Evolutionary conservation across 305 asterid genomes (phyloP), one percentile per base, ranked within the genome.

Genomic region (Vinca major): DNA sequence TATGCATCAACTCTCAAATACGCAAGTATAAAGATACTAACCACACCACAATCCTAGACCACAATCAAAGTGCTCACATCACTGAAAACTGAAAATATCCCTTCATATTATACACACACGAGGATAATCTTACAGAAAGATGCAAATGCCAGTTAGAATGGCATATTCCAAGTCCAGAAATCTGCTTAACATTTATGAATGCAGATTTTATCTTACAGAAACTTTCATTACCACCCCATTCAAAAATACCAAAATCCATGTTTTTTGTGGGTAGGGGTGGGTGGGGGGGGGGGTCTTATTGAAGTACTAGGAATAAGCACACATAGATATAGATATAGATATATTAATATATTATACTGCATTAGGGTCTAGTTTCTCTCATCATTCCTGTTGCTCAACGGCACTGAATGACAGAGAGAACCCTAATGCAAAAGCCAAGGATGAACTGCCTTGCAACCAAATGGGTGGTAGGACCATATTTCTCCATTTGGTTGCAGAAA

Each of bases 401-500:
- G 58, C 71, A 60, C 39, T 26, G 55, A 70, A 67, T 50, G 63
- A 36, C 37, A 71, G 68, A 63, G 71, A 69, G 53, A 55, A 52
- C 74, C 78, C 14, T 55, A 72, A 76, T 69, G 76, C 81, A 9
- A 6, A 69, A 89, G 95, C 96, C 96, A 89, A 87, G 95, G 74
- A 89, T 87, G 95, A 83, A 50, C 79, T 89, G 91, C 96, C 95
- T 69, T 4, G 62, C 84, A 81, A 80, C 85, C 78, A 69, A 76
- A 79, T 58, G 82, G 33, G 62, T 8, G 70, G 70, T 68, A 60
- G 74, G n/a, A 74, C 71, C 72, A 69, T 5, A 3, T 0, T 48
- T 75, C 75, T 66, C 81, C 77, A 72, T 63, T 79, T 68, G 82
- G 81, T 69, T 78, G 80, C 71, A 19, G 45, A 41, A 41, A 26